Evolutionary conservation across 345 rosid genomes (phyloP).

Genomic region (Stellera chamaejasme): DNA sequence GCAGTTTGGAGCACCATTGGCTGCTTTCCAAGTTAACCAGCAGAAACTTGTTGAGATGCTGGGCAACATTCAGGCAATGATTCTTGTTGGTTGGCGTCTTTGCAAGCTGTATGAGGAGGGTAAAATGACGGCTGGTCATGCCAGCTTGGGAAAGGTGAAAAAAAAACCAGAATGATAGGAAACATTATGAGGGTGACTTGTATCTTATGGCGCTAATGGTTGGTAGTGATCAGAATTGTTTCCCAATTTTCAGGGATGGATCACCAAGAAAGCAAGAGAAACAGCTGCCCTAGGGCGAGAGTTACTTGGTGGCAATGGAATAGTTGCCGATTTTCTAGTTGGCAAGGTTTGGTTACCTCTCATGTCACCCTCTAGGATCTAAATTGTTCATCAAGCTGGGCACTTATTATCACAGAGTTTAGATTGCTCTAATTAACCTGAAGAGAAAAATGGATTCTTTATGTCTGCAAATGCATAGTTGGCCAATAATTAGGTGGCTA

Average conservation of each 20-base stretch:
- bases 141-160: conserved; percentile 94
- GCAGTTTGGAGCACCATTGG: conserved; percentile 97
- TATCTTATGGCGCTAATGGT: background rate
- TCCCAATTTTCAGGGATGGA: conserved; percentile 60
- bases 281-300: conserved; percentile 77
- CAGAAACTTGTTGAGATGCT: conserved; percentile 49
- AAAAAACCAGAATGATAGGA: too few species aligned
- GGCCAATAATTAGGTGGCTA: too few species aligned
- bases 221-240: background rate
- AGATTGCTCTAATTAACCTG: too few species aligned
- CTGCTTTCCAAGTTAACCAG: conserved; percentile 82
- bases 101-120: conserved; percentile 85
- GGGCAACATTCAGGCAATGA: conserved; percentile 88
- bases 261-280: conserved; percentile 66
- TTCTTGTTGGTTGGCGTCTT: conserved; percentile 91
- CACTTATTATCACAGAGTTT: too few species aligned
- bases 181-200: background rate
- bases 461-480: too few species aligned
- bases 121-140: conserved; percentile 86
- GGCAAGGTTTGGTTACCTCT: conserved; percentile 55
- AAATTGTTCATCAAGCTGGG: too few species aligned
- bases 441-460: too few species aligned
- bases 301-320: conserved; percentile 94
- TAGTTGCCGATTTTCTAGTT: conserved; percentile 77
- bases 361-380: background rate